Conservation (phyloP, 2,329 filamentous ascomycete genomes). For the Clathrospora elynae region DNA sequence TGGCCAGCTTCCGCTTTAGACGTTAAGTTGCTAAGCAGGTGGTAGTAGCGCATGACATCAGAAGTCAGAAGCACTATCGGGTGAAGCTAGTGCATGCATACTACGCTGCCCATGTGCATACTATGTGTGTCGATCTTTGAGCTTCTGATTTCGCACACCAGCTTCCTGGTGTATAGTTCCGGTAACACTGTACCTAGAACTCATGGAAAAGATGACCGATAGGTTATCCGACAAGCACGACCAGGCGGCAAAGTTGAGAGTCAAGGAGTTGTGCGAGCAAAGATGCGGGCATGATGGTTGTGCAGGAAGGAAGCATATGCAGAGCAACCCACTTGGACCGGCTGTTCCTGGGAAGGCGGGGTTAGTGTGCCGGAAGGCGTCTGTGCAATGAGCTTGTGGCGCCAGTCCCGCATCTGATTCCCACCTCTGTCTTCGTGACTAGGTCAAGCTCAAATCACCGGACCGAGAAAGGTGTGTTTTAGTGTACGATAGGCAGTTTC, state of each 20-base stretch:
- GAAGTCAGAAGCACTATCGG: too few relatives aligned
- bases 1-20: too few relatives aligned
- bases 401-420: conserved; percentile 20
- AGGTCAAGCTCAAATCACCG: not conserved
- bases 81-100: too few relatives aligned
- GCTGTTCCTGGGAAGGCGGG: conserved; percentile 11
- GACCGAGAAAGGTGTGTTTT: not conserved
- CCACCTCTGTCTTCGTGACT: conserved; percentile 7
- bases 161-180: too few relatives aligned
- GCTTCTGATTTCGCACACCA: not conserved
- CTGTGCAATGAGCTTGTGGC: conserved; percentile 12
- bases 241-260: too few relatives aligned
- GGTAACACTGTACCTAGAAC: too few relatives aligned
- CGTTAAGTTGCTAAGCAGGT: too few relatives aligned
- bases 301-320: conserved; percentile 1
- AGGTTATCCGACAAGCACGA: too few relatives aligned
- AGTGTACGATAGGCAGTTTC: not conserved
- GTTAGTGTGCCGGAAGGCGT: conserved; percentile 7
- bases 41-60: too few relatives aligned
- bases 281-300: too few relatives aligned
- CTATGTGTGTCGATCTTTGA: conserved; percentile 13
- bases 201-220: too few relatives aligned
- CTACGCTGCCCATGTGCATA: conserved; percentile 10
- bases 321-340: conserved; percentile 1
- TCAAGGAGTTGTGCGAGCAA: too few relatives aligned